Percentiles rank a stretch among this genome's conserved stretches.
phyloP scores from a whole-genome alignment of 2,329 filamentous ascomycete species.

The Colletotrichum abscissum region DNA sequence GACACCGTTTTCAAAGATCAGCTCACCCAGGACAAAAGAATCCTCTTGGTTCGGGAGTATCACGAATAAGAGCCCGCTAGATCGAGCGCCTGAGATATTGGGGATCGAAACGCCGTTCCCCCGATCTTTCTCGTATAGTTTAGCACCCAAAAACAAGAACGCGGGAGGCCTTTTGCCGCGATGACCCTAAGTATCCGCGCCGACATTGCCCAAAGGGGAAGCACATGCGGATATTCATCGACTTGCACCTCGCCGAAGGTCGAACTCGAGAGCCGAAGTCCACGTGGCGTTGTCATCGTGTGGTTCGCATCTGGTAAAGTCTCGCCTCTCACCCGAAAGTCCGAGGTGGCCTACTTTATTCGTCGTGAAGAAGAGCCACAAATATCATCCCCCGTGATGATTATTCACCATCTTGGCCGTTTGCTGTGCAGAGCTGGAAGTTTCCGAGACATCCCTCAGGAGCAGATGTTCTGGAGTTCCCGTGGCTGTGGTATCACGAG shows the following conservation, averaged over 20 bases:
- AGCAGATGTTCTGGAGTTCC: neutral
- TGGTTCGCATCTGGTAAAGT: slow-evolving; percentile 6
- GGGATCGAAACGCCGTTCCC: slow-evolving; percentile 9
- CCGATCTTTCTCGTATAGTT: neutral
- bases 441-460: neutral
- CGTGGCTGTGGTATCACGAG: neutral
- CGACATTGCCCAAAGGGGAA: neutral
- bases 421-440: neutral
- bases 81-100: neutral
- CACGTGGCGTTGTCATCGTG: neutral
- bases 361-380: neutral
- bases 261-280: neutral
- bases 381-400: no score
- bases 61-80: neutral
- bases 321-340: neutral
- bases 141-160: neutral
- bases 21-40: neutral
- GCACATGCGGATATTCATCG: neutral
- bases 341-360: neutral
- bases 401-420: neutral
- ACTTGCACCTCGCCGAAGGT: neutral
- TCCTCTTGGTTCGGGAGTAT: neutral
- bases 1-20: slow-evolving; percentile 20
- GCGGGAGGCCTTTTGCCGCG: neutral
- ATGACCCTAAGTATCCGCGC: neutral